Conservation (phyloP, 2,329 filamentous ascomycete species). For the Talaromyces islandicus region DNA sequence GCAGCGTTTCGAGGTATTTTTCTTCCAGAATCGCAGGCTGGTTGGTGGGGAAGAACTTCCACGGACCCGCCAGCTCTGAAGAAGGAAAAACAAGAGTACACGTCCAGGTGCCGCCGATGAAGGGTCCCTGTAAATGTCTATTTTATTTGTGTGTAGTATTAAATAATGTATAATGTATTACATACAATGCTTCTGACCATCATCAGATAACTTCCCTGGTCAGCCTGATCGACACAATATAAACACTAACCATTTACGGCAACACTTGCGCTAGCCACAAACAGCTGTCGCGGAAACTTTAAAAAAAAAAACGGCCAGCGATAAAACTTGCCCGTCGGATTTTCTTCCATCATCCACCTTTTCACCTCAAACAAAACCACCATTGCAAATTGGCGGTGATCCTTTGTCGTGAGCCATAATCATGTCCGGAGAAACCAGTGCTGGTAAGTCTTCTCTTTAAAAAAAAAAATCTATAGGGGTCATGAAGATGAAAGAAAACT, state of each 20-base stretch:
- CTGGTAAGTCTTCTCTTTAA: constrained; percentile 16
- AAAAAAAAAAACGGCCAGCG: not conserved
- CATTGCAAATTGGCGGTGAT: constrained; percentile 24
- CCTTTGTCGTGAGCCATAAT: constrained; percentile 30
- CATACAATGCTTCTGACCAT: not conserved
- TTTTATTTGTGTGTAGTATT: not conserved
- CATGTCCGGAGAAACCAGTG: constrained; percentile 28
- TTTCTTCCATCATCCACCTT: not conserved
- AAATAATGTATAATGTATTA: not conserved
- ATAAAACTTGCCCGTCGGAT: not conserved
- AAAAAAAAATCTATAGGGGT: no score
- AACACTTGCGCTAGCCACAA: not conserved
- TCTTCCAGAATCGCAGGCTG: not conserved
- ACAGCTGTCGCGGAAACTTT: not conserved
- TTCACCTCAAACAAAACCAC: not conserved
- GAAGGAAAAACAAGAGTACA: not conserved
- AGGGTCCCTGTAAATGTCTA: not conserved
- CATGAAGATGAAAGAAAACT: no score
- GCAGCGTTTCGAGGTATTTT: not conserved
- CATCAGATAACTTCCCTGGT: not conserved
- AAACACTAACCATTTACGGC: not conserved
- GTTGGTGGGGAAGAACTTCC: not conserved
- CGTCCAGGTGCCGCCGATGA: no score
- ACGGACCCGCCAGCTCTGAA: not conserved
- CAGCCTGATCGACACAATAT: not conserved